Percentiles rank a stretch among this genome's conserved stretches.
Conservation (phyloP, 1,139 yeast species). For the Blastobotrys elegans region DNA sequence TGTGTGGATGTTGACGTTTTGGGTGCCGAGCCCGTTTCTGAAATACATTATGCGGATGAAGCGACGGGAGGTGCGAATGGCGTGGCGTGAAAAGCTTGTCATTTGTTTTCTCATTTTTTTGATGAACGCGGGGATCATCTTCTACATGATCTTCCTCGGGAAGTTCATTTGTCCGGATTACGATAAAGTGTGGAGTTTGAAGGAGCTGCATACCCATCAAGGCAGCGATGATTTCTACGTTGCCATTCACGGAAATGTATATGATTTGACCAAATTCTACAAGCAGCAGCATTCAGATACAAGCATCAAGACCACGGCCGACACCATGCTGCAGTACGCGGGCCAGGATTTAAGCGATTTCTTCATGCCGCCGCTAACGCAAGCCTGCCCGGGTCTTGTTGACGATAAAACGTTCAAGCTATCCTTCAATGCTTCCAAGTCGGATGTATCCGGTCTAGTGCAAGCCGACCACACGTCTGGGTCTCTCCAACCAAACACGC, state of each 20-base stretch:
- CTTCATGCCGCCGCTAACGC: slow-evolving; percentile 40
- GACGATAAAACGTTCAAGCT: slow-evolving; percentile 30
- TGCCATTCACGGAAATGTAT: slow-evolving; percentile 38
- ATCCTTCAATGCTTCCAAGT: slow-evolving; percentile 29
- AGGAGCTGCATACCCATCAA: slow-evolving; percentile 35
- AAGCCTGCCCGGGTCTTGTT: slow-evolving; percentile 38
- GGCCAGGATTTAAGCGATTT: slow-evolving; percentile 37
- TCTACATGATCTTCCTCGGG: slow-evolving; percentile 40
- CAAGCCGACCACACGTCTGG: slow-evolving; percentile 12
- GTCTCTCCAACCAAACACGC: slow-evolving; percentile 15
- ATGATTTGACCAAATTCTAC: slow-evolving; percentile 39
- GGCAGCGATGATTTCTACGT: slow-evolving; percentile 37
- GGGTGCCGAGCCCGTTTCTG: slow-evolving; percentile 38
- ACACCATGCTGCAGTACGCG: slow-evolving; percentile 37
- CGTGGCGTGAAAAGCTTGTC: slow-evolving; percentile 40
- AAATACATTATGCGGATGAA: slow-evolving; percentile 35
- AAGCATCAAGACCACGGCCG: slow-evolving; percentile 29
- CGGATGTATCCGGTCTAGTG: slow-evolving; percentile 14
- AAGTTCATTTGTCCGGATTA: slow-evolving; percentile 38
- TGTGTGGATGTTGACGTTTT: slow-evolving; percentile 38
- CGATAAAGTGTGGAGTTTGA: slow-evolving; percentile 39
- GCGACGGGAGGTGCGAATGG: slow-evolving; percentile 38
- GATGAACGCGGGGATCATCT: slow-evolving; percentile 36
- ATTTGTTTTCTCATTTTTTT: slow-evolving; percentile 35
- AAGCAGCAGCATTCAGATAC: slow-evolving; percentile 38